Evolutionary conservation across 306 rosid genomes (phyloP), one percentile per base, ranked within the genome.

Genomic region (Trifolium repens): DNA sequence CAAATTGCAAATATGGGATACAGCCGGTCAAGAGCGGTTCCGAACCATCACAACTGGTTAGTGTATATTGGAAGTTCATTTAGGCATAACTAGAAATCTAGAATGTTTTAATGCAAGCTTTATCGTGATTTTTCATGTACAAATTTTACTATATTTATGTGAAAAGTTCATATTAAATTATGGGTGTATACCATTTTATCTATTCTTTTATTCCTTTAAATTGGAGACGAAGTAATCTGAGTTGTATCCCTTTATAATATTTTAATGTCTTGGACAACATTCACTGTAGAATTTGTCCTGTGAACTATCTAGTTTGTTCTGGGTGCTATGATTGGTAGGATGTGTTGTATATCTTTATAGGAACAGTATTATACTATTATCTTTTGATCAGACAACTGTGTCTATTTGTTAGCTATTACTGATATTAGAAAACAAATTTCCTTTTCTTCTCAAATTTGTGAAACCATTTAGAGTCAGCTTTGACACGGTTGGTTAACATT

Each of bases 1-100:
- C 81, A 94, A 94, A 79, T 86, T 94, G 86, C 98, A 91, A 88
- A 91, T 94, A 80, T 93, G 98, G 98, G 98, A 93, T 80, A 93
- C 98, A 63, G 97, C 98, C 80, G 98, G 98, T 61, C 97, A 93
- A 76, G 98, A 94, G 77, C 88, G 98, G 24, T 94, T 94, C 73
- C 90, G 98, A 76, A 94, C 97, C 39, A 94, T 94, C 75, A 94
- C 98, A 52, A 94, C 98, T 73, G 98, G 98, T 91, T 74, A 76
- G 96, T 87, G 61, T 81, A 43, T 64, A 72, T 37, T 79, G 22
- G 10, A 52, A 39, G 34, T 75, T 30, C 46, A 53, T 57, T 70
- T 47, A 0, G 30, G 8, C 69, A 10, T 54, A 26, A 16, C 49
- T 52, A 12, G 17, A 69, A 52, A 14, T 16, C n/a, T 73, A 40